Conservation (phyloP, 345 rosid genomes). For the Theobroma cacao region DNA sequence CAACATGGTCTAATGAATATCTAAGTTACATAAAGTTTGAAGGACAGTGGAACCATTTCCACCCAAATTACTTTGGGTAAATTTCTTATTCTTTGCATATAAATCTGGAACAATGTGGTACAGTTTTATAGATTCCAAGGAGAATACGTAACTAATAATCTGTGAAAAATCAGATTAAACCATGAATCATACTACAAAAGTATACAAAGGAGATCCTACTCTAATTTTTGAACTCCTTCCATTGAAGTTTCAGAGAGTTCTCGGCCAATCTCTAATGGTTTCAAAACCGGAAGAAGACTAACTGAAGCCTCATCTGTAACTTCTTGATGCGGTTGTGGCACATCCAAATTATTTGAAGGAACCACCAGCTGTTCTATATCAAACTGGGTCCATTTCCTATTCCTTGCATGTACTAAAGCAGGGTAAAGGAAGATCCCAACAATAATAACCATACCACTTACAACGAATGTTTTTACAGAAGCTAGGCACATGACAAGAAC, state of each 20-base stretch:
- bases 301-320: slow-evolving; percentile 47
- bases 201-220: slow-evolving; percentile 19
- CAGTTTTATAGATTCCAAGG: neutral
- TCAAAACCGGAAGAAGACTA: slow-evolving; percentile 38
- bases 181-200: neutral
- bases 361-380: slow-evolving; percentile 22
- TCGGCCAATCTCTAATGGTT: slow-evolving; percentile 6
- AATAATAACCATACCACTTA: slow-evolving; percentile 53
- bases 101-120: no score
- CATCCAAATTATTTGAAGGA: slow-evolving; percentile 15
- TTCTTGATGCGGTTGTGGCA: slow-evolving; percentile 28
- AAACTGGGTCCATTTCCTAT: slow-evolving; percentile 51
- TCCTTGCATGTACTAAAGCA: slow-evolving; percentile 41
- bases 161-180: neutral
- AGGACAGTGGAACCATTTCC: no score
- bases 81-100: no score
- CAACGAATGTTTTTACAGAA: slow-evolving; percentile 52
- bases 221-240: slow-evolving; percentile 27
- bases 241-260: slow-evolving; percentile 18
- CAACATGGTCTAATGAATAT: no score
- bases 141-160: neutral
- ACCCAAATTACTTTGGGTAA: no score
- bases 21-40: no score
- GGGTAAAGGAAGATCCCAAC: slow-evolving; percentile 66
- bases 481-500: slow-evolving; percentile 84